These are phyloP conservation scores for Aechmea fasciata DNA, from an alignment of 176 grass and related monocot genomes.

Conservation along the genomic window DNA sequence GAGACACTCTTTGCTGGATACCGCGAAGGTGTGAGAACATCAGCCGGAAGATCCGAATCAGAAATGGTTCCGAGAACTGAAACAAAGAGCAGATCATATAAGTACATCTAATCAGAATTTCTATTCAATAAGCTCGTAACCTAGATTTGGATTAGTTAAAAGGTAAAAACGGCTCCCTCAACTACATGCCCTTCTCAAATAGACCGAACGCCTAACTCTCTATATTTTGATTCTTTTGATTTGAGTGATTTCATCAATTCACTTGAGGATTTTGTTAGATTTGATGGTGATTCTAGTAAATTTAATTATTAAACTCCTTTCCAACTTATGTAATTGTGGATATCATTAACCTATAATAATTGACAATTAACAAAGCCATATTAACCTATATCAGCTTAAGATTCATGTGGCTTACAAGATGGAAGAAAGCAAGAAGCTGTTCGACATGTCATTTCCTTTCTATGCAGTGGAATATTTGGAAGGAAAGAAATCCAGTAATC, in stretches of 20 bases:
- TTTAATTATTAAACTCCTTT: neutral
- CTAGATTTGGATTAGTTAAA: neutral
- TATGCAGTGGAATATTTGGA: too few relatives aligned
- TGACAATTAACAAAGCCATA: too few relatives aligned
- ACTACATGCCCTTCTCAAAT: too few relatives aligned
- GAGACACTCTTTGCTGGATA: constrained; percentile 26
- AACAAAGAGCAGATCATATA: constrained; percentile 15
- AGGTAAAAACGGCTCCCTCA: neutral
- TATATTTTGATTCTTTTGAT: neutral
- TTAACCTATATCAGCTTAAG: too few relatives aligned
- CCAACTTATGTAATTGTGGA: neutral
- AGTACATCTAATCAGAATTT: constrained; percentile 15
- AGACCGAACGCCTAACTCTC: neutral
- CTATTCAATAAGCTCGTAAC: neutral
- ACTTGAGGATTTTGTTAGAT: too few relatives aligned
- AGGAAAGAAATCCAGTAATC: too few relatives aligned
- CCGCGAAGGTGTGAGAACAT: constrained; percentile 40
- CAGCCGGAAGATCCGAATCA: constrained; percentile 41
- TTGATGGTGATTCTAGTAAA: neutral
- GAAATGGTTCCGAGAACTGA: constrained; percentile 39
- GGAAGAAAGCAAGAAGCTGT: too few relatives aligned
- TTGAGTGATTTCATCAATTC: too few relatives aligned
- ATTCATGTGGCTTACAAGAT: too few relatives aligned
- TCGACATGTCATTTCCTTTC: too few relatives aligned
- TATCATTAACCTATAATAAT: too few relatives aligned